These are phyloP conservation scores for Nakazawaea pomicola DNA, from an alignment of 805 yeast species.

Conservation along the genomic window DNA sequence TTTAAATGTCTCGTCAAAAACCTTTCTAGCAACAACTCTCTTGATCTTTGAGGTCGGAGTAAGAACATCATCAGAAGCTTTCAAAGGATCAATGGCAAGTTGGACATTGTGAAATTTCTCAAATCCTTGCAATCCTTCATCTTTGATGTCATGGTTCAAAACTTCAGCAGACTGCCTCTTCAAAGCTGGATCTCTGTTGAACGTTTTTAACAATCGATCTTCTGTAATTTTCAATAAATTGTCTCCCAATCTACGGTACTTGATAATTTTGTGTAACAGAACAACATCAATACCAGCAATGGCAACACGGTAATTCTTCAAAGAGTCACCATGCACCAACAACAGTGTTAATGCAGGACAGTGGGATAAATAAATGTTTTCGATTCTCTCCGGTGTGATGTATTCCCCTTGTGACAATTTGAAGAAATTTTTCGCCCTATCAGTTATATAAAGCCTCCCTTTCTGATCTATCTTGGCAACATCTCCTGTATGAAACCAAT, in stretches of 20 bases:
- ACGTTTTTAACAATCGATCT: not conserved
- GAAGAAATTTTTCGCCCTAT: slow-evolving; percentile 64
- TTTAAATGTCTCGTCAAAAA: slow-evolving; percentile 8
- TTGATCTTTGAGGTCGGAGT: slow-evolving; percentile 62
- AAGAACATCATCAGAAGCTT: slow-evolving; percentile 52
- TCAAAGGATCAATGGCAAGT: slow-evolving; percentile 55
- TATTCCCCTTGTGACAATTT: slow-evolving; percentile 35
- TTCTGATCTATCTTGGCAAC: slow-evolving; percentile 38
- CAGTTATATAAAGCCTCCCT: slow-evolving; percentile 39
- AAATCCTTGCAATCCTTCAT: slow-evolving; percentile 48
- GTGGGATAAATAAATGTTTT: slow-evolving; percentile 47
- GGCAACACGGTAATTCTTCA: slow-evolving; percentile 51
- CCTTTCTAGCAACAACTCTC: slow-evolving; percentile 17
- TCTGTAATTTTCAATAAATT: not conserved
- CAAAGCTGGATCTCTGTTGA: slow-evolving; percentile 11
- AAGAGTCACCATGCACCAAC: slow-evolving; percentile 62
- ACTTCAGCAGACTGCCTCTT: slow-evolving; percentile 29
- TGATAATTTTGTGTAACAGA: not conserved
- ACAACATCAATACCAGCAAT: slow-evolving; percentile 56
- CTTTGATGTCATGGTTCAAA: slow-evolving; percentile 32
- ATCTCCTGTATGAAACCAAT: slow-evolving; percentile 61
- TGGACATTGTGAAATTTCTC: slow-evolving; percentile 55
- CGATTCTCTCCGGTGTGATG: slow-evolving; percentile 42
- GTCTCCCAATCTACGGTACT: not conserved
- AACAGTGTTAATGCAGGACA: slow-evolving; percentile 45